Conservation (phyloP, 179 eudicot species). For the Actinidia chinensis region DNA sequence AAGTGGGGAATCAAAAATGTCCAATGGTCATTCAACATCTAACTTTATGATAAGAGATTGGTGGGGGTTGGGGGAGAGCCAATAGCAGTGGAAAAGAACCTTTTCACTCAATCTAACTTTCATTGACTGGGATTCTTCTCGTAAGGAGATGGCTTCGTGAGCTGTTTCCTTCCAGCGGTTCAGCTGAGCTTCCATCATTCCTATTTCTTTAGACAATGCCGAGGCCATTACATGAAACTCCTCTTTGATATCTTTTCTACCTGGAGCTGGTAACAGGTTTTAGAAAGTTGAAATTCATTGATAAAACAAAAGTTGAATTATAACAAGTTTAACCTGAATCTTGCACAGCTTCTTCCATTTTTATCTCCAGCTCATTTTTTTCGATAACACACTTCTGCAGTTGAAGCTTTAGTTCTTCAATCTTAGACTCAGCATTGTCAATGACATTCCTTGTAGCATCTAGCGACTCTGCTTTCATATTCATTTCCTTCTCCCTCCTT, state of each 20-base stretch:
- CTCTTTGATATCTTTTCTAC: conserved; percentile 77
- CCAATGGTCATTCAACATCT: background rate
- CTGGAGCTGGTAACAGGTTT: conserved; percentile 34
- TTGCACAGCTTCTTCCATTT: conserved; percentile 90
- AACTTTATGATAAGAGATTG: background rate
- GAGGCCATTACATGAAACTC: conserved; percentile 86
- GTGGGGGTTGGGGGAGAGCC: background rate
- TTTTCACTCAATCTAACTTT: conserved; percentile 52
- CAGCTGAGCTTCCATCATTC: conserved; percentile 84
- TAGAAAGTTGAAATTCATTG: conserved; percentile 16
- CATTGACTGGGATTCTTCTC: conserved; percentile 59
- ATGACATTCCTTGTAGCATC: conserved; percentile 46
- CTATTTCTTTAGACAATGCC: conserved; percentile 83
- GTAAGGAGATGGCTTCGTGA: conserved; percentile 70
- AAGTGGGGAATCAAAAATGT: background rate
- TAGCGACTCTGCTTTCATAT: conserved; percentile 51
- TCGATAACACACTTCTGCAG: conserved; percentile 52
- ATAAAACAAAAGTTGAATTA: background rate
- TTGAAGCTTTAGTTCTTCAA: conserved; percentile 68
- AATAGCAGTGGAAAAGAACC: conserved; percentile 36
- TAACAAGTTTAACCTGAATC: conserved; percentile 61
- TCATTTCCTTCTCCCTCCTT: conserved; percentile 83
- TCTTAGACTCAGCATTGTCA: conserved; percentile 52
- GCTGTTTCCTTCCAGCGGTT: conserved; percentile 84
- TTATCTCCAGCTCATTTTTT: conserved; percentile 76